Base-by-base conservation (phyloP, 2,329 filamentous ascomycete genomes). In the Didymella exigua region DNA sequence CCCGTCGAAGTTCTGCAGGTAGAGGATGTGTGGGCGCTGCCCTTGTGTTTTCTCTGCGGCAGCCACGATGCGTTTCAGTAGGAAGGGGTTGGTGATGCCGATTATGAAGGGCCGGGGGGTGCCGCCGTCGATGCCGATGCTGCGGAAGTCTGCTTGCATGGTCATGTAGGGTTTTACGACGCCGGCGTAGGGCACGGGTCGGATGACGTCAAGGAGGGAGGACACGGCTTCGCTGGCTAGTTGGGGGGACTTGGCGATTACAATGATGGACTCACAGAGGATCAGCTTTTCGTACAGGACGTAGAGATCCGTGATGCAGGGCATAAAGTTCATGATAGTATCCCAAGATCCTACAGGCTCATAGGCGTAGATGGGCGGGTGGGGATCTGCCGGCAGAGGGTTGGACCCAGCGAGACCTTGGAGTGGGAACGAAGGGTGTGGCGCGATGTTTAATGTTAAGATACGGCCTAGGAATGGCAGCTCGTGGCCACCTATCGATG, bases 101-200 rank as follows among this genome's bases (percentile, higher is more conserved):
- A 76, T 65, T 5, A 77, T 64, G 60, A 76, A 77, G 9, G 71
- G 68, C 13, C 70, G 62, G 1, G 75, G 73, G 10, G 72, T 72
- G 2, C 74, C 74, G 14, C 74, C 73, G 42, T 76, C 74, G 44
- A 76, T 70, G 34, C 74, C 74, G 7, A 74, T 74, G 42, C 67
- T 67, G n/a, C 68, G 65, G 56, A 76, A 76, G 24, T 77, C 75
- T 10, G 75, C 73, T 60, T 78, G 76, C 76, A 78, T 78, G 30
- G 75, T 77, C 65, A 77, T 69, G 58, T 77, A 78, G 10, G 75
- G 75, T 49, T 73, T 73, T 26, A 73, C 62, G 2, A 73, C 67
- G 11, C 75, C 76, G 31, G 75, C 75, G 44, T 75, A 78, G 2
- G 76, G 76, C 10, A 77, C 66, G 10, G 76, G 76, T 21, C 70